Conservation (phyloP, 495 filamentous ascomycete species). For the Neurospora sublineolata region DNA sequence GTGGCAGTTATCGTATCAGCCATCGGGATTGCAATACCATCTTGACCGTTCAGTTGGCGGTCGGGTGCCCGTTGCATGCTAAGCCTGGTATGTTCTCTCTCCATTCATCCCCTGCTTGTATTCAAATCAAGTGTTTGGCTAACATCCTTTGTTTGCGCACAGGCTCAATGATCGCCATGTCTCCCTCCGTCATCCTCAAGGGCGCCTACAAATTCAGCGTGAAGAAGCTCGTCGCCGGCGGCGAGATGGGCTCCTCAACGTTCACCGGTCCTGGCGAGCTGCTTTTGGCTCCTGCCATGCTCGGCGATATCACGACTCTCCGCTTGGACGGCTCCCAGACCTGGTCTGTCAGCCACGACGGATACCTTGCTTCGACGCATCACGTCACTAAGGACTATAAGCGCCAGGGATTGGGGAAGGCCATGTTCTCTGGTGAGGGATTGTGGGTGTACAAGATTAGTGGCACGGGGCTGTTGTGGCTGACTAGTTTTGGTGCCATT, state of each 20-base stretch:
- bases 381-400: slow-evolving; percentile 75
- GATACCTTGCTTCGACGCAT: slow-evolving; percentile 66
- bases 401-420: slow-evolving; percentile 78
- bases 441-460: slow-evolving; percentile 81
- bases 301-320: slow-evolving; percentile 81
- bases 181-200: slow-evolving; percentile 69
- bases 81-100: slow-evolving; percentile 53
- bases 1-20: slow-evolving; percentile 84
- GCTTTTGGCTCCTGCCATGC: slow-evolving; percentile 62
- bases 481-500: slow-evolving; percentile 89
- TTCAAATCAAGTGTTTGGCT: neutral
- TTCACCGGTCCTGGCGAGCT: slow-evolving; percentile 90
- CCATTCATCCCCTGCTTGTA: neutral
- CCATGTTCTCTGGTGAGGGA: slow-evolving; percentile 87
- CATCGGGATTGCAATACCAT: slow-evolving; percentile 87
- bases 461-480: slow-evolving; percentile 70
- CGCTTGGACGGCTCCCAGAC: slow-evolving; percentile 53
- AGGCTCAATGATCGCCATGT: slow-evolving; percentile 94
- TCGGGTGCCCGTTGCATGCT: slow-evolving; percentile 71
- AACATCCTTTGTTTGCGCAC: neutral
- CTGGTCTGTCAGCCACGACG: slow-evolving; percentile 77
- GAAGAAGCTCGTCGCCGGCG: slow-evolving; percentile 75
- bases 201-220: slow-evolving; percentile 68
- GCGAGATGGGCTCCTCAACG: slow-evolving; percentile 66
- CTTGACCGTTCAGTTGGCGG: slow-evolving; percentile 77